Evolutionary conservation across 2,329 filamentous ascomycete genomes (phyloP).

Genomic region (Nannizziopsis arthrosporioides): DNA sequence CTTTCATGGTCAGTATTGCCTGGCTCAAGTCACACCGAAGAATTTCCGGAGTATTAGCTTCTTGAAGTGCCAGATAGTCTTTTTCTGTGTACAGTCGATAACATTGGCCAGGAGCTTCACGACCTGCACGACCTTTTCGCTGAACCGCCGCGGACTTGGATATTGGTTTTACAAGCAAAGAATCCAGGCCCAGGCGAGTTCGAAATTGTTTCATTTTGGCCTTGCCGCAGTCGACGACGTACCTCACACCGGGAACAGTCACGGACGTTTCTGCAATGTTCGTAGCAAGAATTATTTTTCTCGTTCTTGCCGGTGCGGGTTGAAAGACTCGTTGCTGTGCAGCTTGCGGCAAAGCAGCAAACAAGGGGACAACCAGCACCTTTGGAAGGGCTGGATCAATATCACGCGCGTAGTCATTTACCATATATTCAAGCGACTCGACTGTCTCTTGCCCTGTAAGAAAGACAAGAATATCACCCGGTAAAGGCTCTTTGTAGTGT

Average conservation of each 20-base stretch:
- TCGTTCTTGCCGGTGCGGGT: slow-evolving; percentile 58
- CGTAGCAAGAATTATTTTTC: slow-evolving; percentile 84
- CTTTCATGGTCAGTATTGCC: slow-evolving; percentile 85
- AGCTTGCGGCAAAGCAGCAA: slow-evolving; percentile 76
- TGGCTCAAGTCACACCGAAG: slow-evolving; percentile 77
- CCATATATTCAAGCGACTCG: slow-evolving; percentile 63
- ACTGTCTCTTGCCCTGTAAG: slow-evolving; percentile 89
- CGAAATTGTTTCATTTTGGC: slow-evolving; percentile 90
- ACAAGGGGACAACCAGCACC: slow-evolving; percentile 63
- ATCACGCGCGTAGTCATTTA: slow-evolving; percentile 65
- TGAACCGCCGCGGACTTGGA: slow-evolving; percentile 91
- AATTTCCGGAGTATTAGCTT: slow-evolving; percentile 76
- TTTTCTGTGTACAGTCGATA: slow-evolving; percentile 77
- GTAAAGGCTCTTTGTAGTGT: slow-evolving; percentile 76
- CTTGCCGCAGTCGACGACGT: slow-evolving; percentile 86
- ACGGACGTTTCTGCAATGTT: slow-evolving; percentile 99
- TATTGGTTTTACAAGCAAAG: slow-evolving; percentile 77
- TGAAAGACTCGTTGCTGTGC: slow-evolving; percentile 80
- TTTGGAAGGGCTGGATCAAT: slow-evolving; percentile 63
- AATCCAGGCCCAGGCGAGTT: slow-evolving; percentile 73
- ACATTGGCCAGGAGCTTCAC: slow-evolving; percentile 84
- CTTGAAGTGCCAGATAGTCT: slow-evolving; percentile 57
- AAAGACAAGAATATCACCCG: slow-evolving; percentile 87
- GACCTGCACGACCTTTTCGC: slow-evolving; percentile 77
- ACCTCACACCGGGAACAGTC: slow-evolving; percentile 83